Base-by-base conservation (phyloP, 805 yeast genomes). In the Cephaloascus fragrans region DNA sequence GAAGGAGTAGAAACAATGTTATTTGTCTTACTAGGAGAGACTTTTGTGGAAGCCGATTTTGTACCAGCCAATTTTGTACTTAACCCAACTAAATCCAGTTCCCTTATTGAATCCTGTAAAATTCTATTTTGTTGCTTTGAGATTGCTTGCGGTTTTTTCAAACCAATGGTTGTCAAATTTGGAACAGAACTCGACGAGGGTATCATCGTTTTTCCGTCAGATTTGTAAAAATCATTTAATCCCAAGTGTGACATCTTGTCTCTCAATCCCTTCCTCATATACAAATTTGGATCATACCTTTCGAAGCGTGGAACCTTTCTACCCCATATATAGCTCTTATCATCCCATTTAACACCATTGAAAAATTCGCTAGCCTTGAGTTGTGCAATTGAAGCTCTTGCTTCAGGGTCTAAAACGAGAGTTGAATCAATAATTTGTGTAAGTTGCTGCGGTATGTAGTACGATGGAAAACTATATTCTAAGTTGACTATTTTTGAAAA, bases 401-500 rank as follows among this genome's bases (percentile, higher is more conserved):
- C 68, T 1, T 71, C 64, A 0, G 96, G 94, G 43, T 85, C 80
- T n/a, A 80, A 54, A 3, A 77, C 79, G 39, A 93, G 64, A 17
- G 93, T 67, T 23, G 71, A 73, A 37, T 72, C 63, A 35, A 89
- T 77, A 39, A 93, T 61, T 48, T 83, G 83, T 34, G 83, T 72
- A 1, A 87, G 71, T 41, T 62, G 52, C 32, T 70, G 57, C 50
- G 96, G 80, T 43, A 79, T 47, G 64, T 78, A 65, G 59, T 79
- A 73, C 53, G 73, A 67, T 4, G 84, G 84, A 63, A 83, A 86
- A 16, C 73, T 59, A 54, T 82, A 93, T 41, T 86, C 84, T 26
- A 83, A 66, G 35, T 73, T 73, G 37, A 89, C 85, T 51, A 93
- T 93, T 52, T 84, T 83, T 53, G 88, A 95, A 61, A 88, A 88